Conservation (phyloP, 2,329 filamentous ascomycete genomes). For the Verticillium nubilum region DNA sequence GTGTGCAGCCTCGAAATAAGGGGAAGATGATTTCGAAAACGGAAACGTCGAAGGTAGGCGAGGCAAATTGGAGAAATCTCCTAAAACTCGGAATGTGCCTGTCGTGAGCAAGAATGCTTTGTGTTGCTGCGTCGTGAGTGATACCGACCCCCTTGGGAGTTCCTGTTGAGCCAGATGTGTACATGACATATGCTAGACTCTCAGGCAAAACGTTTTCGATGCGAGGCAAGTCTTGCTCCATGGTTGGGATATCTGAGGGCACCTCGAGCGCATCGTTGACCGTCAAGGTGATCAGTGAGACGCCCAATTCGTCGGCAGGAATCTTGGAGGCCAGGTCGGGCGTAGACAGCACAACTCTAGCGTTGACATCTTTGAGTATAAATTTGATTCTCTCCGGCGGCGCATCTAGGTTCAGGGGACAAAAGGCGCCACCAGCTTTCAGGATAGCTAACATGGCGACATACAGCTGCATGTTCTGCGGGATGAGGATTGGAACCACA, state of each 20-base stretch:
- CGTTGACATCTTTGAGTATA: constrained; percentile 71
- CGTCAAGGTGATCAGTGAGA: constrained; percentile 20
- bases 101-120: constrained; percentile 78
- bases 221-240: neutral
- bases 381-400: constrained; percentile 74
- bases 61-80: constrained; percentile 85
- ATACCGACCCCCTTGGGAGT: constrained; percentile 82
- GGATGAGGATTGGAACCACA: constrained; percentile 70
- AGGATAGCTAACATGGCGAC: constrained; percentile 71
- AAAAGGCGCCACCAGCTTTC: constrained; percentile 80
- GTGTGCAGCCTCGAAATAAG: constrained; percentile 64
- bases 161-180: constrained; percentile 87
- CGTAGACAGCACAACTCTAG: constrained; percentile 62
- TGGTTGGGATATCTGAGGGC: neutral
- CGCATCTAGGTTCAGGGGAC: constrained; percentile 73
- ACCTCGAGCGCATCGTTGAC: constrained; percentile 20
- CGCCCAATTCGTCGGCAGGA: constrained; percentile 19
- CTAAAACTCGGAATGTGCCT: constrained; percentile 68
- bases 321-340: constrained; percentile 36
- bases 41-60: constrained; percentile 89
- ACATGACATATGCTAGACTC: constrained; percentile 80
- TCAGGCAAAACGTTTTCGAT: constrained; percentile 16
- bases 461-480: constrained; percentile 74
- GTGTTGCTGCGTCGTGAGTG: constrained; percentile 73
- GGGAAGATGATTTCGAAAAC: constrained; percentile 96